A percentile compares a stretch with the other conserved stretches of the same genome.
phyloP scores from a whole-genome alignment of 2,329 filamentous ascomycete species.

The Colletotrichum navitas region DNA sequence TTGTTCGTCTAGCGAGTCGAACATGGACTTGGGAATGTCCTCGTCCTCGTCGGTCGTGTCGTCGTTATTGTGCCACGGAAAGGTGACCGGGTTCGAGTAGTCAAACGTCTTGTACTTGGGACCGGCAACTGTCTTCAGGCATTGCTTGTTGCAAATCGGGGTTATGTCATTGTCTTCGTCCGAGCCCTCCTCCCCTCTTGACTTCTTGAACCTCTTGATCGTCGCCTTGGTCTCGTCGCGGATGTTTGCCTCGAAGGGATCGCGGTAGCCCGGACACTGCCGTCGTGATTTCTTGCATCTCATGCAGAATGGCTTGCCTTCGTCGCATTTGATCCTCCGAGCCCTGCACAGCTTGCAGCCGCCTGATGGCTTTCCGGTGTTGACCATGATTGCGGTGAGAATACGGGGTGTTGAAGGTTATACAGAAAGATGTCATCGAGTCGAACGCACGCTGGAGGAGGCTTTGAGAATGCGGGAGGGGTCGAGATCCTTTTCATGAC shows the following conservation, averaged over 20 bases:
- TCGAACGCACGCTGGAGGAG: not conserved
- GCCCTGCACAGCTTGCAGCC: constrained; percentile 46
- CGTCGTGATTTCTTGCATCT: constrained; percentile 46
- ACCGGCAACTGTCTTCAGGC: constrained; percentile 31
- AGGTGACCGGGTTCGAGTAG: constrained; percentile 31
- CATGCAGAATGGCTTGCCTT: constrained; percentile 45
- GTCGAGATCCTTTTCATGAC: constrained; percentile 35
- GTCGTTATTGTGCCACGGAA: constrained; percentile 31
- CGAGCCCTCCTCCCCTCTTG: constrained; percentile 39
- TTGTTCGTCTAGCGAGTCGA: constrained; percentile 38
- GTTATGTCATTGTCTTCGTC: constrained; percentile 23
- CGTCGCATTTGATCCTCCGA: constrained; percentile 46
- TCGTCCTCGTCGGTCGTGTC: constrained; percentile 32
- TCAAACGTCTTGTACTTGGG: constrained; percentile 39
- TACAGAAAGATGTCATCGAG: not conserved
- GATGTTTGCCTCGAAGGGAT: constrained; percentile 46
- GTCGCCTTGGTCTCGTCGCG: constrained; percentile 46
- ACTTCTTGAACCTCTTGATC: constrained; percentile 43
- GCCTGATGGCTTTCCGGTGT: constrained; percentile 46
- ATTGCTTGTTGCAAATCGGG: constrained; percentile 37
- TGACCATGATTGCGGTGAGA: constrained; percentile 42
- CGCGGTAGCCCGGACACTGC: constrained; percentile 45
- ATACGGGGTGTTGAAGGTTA: not conserved
- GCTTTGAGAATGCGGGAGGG: constrained; percentile 7
- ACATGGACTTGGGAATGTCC: constrained; percentile 32